Evolutionary conservation across 495 filamentous ascomycete species (phyloP), one percentile per base, ranked within the genome.

Genomic region (Neurospora sp.): DNA sequence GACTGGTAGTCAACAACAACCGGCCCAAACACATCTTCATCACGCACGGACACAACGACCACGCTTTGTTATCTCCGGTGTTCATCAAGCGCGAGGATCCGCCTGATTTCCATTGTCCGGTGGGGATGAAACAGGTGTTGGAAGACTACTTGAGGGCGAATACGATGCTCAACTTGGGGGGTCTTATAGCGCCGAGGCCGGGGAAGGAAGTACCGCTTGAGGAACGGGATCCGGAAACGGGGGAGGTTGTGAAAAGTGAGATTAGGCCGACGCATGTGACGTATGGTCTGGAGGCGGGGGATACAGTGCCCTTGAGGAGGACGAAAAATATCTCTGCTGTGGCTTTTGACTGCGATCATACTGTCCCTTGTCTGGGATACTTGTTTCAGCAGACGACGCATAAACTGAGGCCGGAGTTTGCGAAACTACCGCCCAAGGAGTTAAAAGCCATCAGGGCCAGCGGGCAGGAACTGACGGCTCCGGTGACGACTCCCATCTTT

Each of bases 1-100:
- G 81, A 1, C 74, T 83, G 4, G 70, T 69, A 17, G 78, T 83
- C 70, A 81, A 82, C 75, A 74, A 77, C 40, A 71, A 76, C 8
- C 78, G 81, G 0, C 81, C 81, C 10, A 83, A 81, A 53, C 81
- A 83, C 78, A 76, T 83, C 74, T 83, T 83, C 70, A 72, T 83
- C 68, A 83, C 81, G 4, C 81, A 83, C 74, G 81, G 81, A 48
- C 81, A 83, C 72, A 81, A 74, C 73, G 81, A 83, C 73, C 81
- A 83, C 76, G 78, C 78, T 0, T 75, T 81, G 3, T 73, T 81
- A 3, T 71, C 78, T 0, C 79, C 80, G 0, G 76, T 76, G 6
- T 83, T 81, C 38, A 72, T 77, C 44, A 81, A 76, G 72, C 73
- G 75, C 37, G 75, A 77, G 3, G 77, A 79, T 70, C 79, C 78